Conservation (phyloP, 2,329 filamentous ascomycete species). For the Beauveria pseudobassiana region DNA sequence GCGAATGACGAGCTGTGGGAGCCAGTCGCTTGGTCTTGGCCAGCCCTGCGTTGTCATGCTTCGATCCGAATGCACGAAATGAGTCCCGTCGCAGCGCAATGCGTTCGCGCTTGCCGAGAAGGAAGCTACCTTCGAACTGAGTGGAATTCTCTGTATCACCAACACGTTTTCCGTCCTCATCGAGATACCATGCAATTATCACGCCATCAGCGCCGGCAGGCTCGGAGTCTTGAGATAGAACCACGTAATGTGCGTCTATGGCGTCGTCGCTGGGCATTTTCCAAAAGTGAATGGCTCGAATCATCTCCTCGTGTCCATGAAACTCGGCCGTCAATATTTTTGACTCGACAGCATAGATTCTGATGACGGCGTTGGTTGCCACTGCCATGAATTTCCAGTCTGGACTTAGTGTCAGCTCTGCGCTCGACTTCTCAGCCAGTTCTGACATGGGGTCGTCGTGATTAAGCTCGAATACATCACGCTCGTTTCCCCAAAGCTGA, state of each 20-base stretch:
- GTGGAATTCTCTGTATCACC: neutral
- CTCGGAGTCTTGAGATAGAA: conserved; percentile 5
- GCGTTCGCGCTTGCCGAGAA: neutral
- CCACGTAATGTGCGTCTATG: neutral
- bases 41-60: conserved; percentile 4
- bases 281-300: conserved; percentile 1
- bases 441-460: neutral
- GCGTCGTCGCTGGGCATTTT: neutral
- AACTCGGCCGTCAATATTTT: neutral
- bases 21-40: conserved; percentile 2
- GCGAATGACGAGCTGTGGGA: conserved; percentile 9
- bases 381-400: conserved; percentile 2
- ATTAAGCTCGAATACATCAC: conserved; percentile 1
- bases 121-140: conserved; percentile 2
- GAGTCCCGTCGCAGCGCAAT: neutral
- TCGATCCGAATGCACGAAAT: conserved; percentile 5
- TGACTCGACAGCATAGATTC: conserved; percentile 4
- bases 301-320: neutral
- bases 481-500: neutral
- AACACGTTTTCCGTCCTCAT: neutral
- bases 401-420: neutral
- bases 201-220: neutral
- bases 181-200: conserved; percentile 3
- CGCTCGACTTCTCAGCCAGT: conserved; percentile 3
- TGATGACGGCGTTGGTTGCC: neutral